Percentiles rank a stretch among this genome's conserved stretches.
Evolutionary conservation across 352 stramenopile genomes (phyloP).

Genomic region (Pythium angustatum): DNA sequence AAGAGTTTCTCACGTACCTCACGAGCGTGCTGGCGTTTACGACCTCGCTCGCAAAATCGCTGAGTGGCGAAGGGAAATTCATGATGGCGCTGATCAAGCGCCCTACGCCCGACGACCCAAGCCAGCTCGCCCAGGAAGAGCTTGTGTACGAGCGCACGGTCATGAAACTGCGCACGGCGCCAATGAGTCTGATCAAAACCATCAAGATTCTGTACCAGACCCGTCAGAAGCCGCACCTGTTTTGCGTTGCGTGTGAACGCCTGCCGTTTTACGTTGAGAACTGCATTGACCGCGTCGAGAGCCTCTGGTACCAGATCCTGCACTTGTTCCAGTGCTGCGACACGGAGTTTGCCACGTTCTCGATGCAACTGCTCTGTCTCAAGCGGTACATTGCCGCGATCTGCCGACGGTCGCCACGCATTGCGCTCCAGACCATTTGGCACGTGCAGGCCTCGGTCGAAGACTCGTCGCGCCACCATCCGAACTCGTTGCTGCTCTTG

Average conservation of each 20-base stretch:
- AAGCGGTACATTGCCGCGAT: constrained; percentile 70
- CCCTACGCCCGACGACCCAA: neutral
- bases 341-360: constrained; percentile 43
- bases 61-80: constrained; percentile 14
- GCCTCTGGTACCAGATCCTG: constrained; percentile 79
- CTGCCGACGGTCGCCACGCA: constrained; percentile 64
- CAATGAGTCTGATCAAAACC: constrained; percentile 77
- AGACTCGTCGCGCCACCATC: constrained; percentile 53
- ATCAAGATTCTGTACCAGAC: constrained; percentile 85
- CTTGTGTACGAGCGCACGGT: constrained; percentile 47
- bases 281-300: constrained; percentile 72
- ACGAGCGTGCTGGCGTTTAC: constrained; percentile 38
- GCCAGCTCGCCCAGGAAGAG: constrained; percentile 13
- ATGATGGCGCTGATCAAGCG: constrained; percentile 23
- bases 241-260: constrained; percentile 61
- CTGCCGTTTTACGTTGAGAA: constrained; percentile 77
- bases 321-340: constrained; percentile 79
- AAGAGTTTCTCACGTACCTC: constrained; percentile 63
- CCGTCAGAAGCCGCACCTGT: constrained; percentile 62
- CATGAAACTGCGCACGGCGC: constrained; percentile 47
- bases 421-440: constrained; percentile 82
- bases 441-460: constrained; percentile 67
- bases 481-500: constrained; percentile 60
- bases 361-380: constrained; percentile 65
- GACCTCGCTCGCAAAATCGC: constrained; percentile 32